A percentile compares a stretch with the other conserved stretches of the same genome.
Conservation (phyloP, 192 early-diverging fungal species). For the Mortierella hygrophila region DNA sequence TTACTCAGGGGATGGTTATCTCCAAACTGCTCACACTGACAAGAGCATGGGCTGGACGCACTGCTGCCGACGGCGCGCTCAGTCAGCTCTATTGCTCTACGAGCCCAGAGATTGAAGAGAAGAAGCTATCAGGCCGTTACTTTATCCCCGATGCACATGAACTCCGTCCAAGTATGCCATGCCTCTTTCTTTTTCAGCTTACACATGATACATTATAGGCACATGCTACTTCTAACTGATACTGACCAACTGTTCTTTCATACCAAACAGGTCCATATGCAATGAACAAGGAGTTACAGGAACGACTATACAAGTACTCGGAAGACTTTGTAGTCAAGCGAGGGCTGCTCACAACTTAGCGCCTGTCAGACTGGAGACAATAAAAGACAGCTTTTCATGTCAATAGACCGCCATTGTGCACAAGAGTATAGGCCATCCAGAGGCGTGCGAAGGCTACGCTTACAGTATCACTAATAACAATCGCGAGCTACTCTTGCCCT, state of each 20-base stretch:
- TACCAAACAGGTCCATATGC: slow-evolving; percentile 30
- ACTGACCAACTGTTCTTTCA: not conserved
- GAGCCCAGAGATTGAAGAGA: slow-evolving; percentile 65
- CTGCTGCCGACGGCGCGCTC: slow-evolving; percentile 59
- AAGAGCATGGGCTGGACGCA: slow-evolving; percentile 13
- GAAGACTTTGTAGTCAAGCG: slow-evolving; percentile 50
- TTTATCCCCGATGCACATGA: slow-evolving; percentile 56
- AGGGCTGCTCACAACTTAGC: slow-evolving; percentile 16
- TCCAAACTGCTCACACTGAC: not conserved
- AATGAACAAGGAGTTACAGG: slow-evolving; percentile 42
- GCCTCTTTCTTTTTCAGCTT: not conserved
- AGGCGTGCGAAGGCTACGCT: no score
- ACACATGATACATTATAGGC: not conserved
- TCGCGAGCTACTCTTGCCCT: no score
- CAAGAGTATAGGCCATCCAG: no score
- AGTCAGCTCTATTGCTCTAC: slow-evolving; percentile 64
- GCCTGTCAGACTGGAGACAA: not conserved
- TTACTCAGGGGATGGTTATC: slow-evolving; percentile 4
- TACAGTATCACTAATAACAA: no score
- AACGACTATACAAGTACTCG: slow-evolving; percentile 47
- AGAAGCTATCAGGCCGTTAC: slow-evolving; percentile 45
- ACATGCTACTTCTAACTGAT: not conserved
- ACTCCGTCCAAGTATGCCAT: slow-evolving; percentile 29
- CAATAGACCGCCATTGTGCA: no score
- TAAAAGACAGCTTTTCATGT: no score